Base-by-base conservation (phyloP, 2,329 filamentous ascomycete genomes). In the Rutstroemia sp. region DNA sequence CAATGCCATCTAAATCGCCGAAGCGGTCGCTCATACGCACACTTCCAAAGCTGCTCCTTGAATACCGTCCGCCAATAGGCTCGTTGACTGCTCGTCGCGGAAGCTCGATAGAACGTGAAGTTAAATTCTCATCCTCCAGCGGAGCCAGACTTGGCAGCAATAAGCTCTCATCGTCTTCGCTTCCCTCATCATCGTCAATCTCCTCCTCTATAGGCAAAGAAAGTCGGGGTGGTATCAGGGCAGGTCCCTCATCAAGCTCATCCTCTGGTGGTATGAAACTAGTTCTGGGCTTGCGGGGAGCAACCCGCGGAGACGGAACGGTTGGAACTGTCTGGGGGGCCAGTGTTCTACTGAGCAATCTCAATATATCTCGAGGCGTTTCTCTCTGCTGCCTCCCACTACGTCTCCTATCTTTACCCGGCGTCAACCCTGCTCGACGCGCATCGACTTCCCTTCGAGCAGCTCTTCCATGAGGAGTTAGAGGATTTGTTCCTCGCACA, bases 401-500 rank as follows among this genome's bases (percentile, higher is more conserved):
- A 62, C 77, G 77, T n/a, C 83, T 75, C 19, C 79, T 76, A 53
- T 77, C 77, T 60, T 78, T 78, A 18, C 80, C 81, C 0, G 83
- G 83, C 0, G 83, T 86, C 59, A 83, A 77, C 49, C 82, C 80
- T 2, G 79, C 77, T 44, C 83, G 78, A 5, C 82, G 79, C 60
- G 79, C 76, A 62, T 84, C 77, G 52, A 85, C 74, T 34, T 81
- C 77, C 47, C 79, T 75, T 49, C 77, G 77, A 45, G 83, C 83
- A 10, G 82, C 82, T 62, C 78, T 79, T 48, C 79, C 81, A 66
- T 86, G 83, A 0, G 83, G 83, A 18, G 83, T 86, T 7, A 67
- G 52, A 14, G 58, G 59, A 48, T 61, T 57, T 12, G 59, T 47
- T 47, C 65, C 65, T 50, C 60, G 64, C 16, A 55, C 63, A 41